Percentiles rank a stretch among this genome's conserved stretches.
These are phyloP conservation scores for Penicillium herquei DNA, from an alignment of 495 filamentous ascomycete species.

Conservation along the genomic window DNA sequence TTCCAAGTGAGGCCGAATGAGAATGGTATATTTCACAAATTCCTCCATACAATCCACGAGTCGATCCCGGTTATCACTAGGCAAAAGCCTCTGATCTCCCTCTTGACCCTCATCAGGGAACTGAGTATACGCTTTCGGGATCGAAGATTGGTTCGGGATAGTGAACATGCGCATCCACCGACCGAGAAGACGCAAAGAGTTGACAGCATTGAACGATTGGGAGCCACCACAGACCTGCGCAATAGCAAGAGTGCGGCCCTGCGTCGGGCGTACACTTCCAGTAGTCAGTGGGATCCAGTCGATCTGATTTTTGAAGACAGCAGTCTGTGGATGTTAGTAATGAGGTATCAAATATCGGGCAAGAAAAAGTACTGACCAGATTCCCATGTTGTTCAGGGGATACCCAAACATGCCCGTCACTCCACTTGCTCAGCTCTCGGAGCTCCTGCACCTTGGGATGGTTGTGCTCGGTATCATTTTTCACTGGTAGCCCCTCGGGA, in stretches of 20 bases:
- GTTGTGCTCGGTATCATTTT: constrained; percentile 56
- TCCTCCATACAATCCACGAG: constrained; percentile 79
- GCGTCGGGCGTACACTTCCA: constrained; percentile 65
- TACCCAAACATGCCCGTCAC: constrained; percentile 69
- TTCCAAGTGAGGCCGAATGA: constrained; percentile 61
- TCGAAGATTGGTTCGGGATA: constrained; percentile 66
- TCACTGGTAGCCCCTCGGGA: constrained; percentile 59
- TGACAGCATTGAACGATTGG: constrained; percentile 75
- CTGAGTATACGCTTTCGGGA: constrained; percentile 65
- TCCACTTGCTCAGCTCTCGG: constrained; percentile 61
- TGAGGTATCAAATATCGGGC: background rate
- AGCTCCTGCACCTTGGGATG: constrained; percentile 68
- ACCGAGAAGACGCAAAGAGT: constrained; percentile 65
- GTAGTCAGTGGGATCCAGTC: constrained; percentile 69
- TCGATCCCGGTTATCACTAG: constrained; percentile 62
- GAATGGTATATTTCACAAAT: constrained; percentile 69
- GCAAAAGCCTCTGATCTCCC: constrained; percentile 54
- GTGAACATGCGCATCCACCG: constrained; percentile 80
- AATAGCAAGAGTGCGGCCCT: constrained; percentile 65
- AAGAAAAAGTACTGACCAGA: constrained; percentile 40
- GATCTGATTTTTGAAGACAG: constrained; percentile 74
- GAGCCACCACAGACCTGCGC: constrained; percentile 66
- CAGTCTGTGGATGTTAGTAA: constrained; percentile 44
- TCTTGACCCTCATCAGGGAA: constrained; percentile 56
- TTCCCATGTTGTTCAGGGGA: constrained; percentile 72